Evolutionary conservation across 139 green algal genomes (phyloP), one percentile per base, ranked within the genome.

Genomic region (Ettlia oleoabundans): DNA sequence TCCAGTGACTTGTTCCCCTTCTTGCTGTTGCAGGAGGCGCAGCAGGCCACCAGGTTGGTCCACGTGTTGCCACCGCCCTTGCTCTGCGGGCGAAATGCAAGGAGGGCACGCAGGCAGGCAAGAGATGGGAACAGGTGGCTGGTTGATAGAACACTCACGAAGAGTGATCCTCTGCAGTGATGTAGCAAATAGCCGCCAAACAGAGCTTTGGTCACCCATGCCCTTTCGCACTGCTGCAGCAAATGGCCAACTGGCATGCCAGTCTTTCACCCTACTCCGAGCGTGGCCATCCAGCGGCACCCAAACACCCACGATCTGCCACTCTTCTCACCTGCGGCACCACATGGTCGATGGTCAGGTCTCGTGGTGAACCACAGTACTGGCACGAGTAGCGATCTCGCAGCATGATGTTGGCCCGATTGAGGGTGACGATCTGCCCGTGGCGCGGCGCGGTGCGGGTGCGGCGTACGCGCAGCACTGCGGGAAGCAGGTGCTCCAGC

Each of bases 281-380:
- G 30, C 26, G 65, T n/a, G 2, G 65, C 13, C 18, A 67, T 67
- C 21, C 61, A 9, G 61, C 28, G 61, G 61, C 28, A 33, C 61
- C 22, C 24, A 8, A 13, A 7, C 22, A 72, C 10, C 65, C 42
- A 2, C 26, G 7, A 41, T 47, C 26, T 7, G n/a, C 8, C 28
- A 72, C 32, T 76, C 30, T 6, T 4, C 61, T 0, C 28, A 64
- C 70, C 80, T 86, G 55, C 38, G 89, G 85, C 47, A 86, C 53
- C n/a, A 93, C 86, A 71, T 94, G 91, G 68, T 94, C 91, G 5
- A 94, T 58, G n/a, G 90, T 94, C 53, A 93, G 79, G 55, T 90
- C 47, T 7, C 71, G 35, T 1, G 10, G 24, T 15, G 32, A 30
- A 21, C 90, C 90, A 82, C 91, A 94, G 82, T 94, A 94, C 82